These are phyloP conservation scores for Bassia scoparia DNA, from an alignment of 148 eudicot species.

Conservation along the genomic window DNA sequence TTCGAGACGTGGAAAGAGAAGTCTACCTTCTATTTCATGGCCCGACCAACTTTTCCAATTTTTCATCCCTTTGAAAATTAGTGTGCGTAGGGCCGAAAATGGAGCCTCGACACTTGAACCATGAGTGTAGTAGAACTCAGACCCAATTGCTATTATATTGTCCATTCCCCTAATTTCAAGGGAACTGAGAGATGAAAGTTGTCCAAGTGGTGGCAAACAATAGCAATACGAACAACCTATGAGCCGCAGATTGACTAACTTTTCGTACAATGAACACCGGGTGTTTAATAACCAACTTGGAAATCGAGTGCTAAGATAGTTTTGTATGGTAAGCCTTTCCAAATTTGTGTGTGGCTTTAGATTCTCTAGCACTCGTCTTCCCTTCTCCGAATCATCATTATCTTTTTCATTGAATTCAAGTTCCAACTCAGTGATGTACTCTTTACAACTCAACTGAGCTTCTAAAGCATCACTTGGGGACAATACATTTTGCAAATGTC, in stretches of 20 bases:
- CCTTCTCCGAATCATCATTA: constrained; percentile 6
- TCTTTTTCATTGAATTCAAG: background rate
- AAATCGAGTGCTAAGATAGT: background rate
- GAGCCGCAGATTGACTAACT: background rate
- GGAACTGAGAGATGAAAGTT: background rate
- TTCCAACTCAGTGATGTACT: background rate
- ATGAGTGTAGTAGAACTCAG: background rate
- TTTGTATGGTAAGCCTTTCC: background rate
- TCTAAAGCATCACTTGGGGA: background rate
- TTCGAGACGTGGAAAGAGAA: background rate
- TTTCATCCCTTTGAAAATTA: background rate
- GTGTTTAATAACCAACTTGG: background rate
- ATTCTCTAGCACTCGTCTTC: background rate
- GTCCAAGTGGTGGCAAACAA: background rate
- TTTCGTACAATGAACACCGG: background rate
- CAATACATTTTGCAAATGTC: constrained; percentile 16
- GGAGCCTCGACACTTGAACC: background rate
- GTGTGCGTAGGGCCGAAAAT: background rate
- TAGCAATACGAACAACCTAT: background rate
- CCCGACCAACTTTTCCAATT: background rate
- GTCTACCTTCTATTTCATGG: background rate
- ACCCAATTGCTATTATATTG: background rate
- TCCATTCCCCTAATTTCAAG: background rate
- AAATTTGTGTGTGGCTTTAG: background rate
- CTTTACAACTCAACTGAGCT: constrained; percentile 8